Conservation (phyloP, 2,329 filamentous ascomycete species). For the Talaromyces albobiverticillius region DNA sequence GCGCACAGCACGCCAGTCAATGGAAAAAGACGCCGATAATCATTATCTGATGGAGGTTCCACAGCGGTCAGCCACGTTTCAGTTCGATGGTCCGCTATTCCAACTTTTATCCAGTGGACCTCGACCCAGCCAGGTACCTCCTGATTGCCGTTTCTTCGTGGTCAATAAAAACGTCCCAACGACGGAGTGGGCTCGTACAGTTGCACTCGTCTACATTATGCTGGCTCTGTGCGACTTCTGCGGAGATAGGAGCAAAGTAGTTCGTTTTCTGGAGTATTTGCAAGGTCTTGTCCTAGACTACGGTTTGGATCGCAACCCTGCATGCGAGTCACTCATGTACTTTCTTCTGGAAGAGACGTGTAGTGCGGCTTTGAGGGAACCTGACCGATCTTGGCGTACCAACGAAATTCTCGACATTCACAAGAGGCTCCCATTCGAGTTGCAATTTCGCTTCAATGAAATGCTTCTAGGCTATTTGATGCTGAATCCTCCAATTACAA, state of each 20-base stretch:
- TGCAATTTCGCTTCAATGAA: constrained; percentile 41
- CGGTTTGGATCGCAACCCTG: constrained; percentile 32
- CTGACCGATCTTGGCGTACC: constrained; percentile 36
- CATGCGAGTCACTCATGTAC: constrained; percentile 40
- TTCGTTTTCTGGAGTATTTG: constrained; percentile 32
- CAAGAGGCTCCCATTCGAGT: constrained; percentile 32
- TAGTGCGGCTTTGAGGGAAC: constrained; percentile 33
- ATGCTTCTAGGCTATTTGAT: constrained; percentile 36
- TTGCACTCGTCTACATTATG: constrained; percentile 39
- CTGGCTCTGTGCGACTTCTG: constrained; percentile 34
- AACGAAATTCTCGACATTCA: constrained; percentile 35
- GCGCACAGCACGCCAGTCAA: constrained; percentile 32
- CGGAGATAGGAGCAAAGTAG: constrained; percentile 27
- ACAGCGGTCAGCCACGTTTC: constrained; percentile 29
- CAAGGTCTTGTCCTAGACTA: constrained; percentile 25
- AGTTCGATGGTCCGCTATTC: constrained; percentile 38
- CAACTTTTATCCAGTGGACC: constrained; percentile 41
- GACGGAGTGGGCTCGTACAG: constrained; percentile 35
- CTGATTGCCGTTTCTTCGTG: constrained; percentile 35
- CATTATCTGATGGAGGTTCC: constrained; percentile 28
- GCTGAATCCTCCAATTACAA: constrained; percentile 29
- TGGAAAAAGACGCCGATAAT: constrained; percentile 27
- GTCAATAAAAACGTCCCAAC: constrained; percentile 28
- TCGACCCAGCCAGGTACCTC: constrained; percentile 35
- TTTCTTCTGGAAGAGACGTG: constrained; percentile 37